phyloP scores from a whole-genome alignment of 2,329 filamentous ascomycete species.

The Metarhizium sp. region DNA sequence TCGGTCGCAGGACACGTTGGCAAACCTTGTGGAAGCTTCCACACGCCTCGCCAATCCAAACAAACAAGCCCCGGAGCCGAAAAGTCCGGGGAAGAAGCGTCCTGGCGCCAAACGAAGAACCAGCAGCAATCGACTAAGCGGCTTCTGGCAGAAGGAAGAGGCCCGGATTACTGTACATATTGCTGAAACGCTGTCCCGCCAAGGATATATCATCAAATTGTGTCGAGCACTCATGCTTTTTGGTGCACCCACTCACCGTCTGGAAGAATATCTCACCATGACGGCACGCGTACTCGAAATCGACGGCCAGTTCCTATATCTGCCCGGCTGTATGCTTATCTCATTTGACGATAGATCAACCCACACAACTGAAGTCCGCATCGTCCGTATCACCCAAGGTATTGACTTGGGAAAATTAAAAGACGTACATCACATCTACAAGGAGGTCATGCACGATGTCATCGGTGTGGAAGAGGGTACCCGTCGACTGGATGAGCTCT shows the following conservation, averaged over 20 bases:
- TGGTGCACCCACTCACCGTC: conserved; percentile 78
- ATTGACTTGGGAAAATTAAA: conserved; percentile 53
- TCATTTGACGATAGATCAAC: conserved; percentile 68
- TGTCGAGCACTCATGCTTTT: conserved; percentile 80
- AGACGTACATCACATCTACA: conserved; percentile 54
- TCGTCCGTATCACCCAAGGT: conserved; percentile 48
- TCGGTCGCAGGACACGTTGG: conserved; percentile 35
- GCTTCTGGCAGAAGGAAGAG: conserved; percentile 33
- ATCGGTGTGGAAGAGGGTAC: conserved; percentile 50
- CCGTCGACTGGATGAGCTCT: conserved; percentile 41
- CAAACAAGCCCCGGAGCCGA: conserved; percentile 11
- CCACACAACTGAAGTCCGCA: conserved; percentile 58
- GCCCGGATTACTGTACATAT: conserved; percentile 41
- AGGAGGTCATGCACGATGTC: conserved; percentile 53
- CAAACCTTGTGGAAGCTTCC: conserved; percentile 38
- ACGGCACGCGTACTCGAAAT: conserved; percentile 76
- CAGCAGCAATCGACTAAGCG: conserved; percentile 27
- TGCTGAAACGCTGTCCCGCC: conserved; percentile 61
- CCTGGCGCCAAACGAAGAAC: conserved; percentile 26
- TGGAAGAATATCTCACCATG: conserved; percentile 86
- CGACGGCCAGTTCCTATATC: conserved; percentile 78
- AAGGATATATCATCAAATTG: conserved; percentile 74
- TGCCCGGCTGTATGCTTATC: conserved; percentile 87
- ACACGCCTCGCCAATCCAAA: conserved; percentile 16
- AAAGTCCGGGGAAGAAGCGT: conserved; percentile 19